Base-by-base conservation (phyloP, 2,329 filamentous ascomycete genomes). In the Ustulina deusta region DNA sequence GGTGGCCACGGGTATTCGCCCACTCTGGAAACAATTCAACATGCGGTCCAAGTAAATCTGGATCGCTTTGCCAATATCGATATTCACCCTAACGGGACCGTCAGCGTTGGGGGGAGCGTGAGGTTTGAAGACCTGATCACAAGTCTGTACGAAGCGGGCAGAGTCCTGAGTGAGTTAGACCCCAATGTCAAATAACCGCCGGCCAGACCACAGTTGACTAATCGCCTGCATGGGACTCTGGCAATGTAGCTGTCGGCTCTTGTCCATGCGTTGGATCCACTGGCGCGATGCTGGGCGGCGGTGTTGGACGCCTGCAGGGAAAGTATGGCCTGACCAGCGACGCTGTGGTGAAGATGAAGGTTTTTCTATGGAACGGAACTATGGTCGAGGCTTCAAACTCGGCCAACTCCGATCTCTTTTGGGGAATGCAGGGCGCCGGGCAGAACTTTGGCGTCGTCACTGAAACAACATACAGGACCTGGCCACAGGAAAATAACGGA, bases 391-490 rank as follows among this genome's bases (percentile, higher is more conserved):
- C 40, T 9, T 56, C 38, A 3, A 17, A 22, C 10, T 25, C 13
- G 7, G 15, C 13, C 1, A 48, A 70, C 49, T 9, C 57, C 66
- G 46, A 42, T 46, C 80, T 89, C 9, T 89, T 81, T 74, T 89
- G 86, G 86, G 87, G 80, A 0, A 80, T 89, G 70, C 79, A 80
- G 56, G 87, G 87, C 4, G 87, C 86, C 1, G 87, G 86, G 0
- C 84, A 87, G 66, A 89, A 88, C 75, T 88, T 89, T 65, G 87
- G 86, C 46, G 82, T 89, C 61, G 83, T 88, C 17, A 86, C 83
- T 1, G 81, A 81, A 3, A 74, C 82, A 20, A 81, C 78, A 1
- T 78, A 78, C 20, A 83, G 84, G 73, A 81, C 87, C 57, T 54
- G 38, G 85, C 84, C 70, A 80, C 40, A 42, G 15, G 84, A 38